A percentile compares a stretch with the other conserved stretches of the same genome.
Evolutionary conservation across 345 rosid genomes (phyloP).

Genomic region (Schrenkiella parvula): DNA sequence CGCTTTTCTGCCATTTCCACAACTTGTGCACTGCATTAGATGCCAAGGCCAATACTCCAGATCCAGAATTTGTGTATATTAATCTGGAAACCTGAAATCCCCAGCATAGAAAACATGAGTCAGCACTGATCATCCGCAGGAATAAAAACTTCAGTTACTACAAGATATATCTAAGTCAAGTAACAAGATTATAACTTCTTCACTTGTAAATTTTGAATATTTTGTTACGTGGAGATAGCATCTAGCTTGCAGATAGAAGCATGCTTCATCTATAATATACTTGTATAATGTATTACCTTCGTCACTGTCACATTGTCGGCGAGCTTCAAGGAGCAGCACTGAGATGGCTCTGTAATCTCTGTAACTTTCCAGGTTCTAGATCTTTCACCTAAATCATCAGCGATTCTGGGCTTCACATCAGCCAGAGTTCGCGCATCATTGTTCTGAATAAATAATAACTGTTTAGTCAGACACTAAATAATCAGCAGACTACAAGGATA

Average conservation of each 20-base stretch:
- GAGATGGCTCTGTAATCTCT: conserved; percentile 74
- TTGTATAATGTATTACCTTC: conserved; percentile 52
- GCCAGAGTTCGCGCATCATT: conserved; percentile 48
- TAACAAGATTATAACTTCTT: not conserved
- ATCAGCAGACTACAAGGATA: not conserved
- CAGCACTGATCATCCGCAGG: not conserved
- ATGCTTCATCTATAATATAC: not conserved
- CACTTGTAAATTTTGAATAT: not conserved
- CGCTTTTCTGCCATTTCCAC: conserved; percentile 83
- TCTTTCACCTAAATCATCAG: conserved; percentile 53
- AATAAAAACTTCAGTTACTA: not conserved
- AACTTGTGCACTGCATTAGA: conserved; percentile 86
- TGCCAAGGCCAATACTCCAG: conserved; percentile 69
- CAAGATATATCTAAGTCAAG: not conserved
- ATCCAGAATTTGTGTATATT: conserved; percentile 76
- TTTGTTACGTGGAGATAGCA: not conserved
- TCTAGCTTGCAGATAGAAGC: not conserved
- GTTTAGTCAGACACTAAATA: not conserved
- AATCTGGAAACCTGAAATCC: conserved; percentile 59
- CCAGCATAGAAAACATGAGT: not conserved
- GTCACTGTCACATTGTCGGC: conserved; percentile 49
- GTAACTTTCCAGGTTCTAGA: conserved; percentile 63
- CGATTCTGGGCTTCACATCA: conserved; percentile 65
- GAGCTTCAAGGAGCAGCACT: conserved; percentile 68
- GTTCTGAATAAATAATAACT: conserved; percentile 37